Evolutionary conservation across 192 early-diverging fungal species (phyloP), one percentile per base, ranked within the genome.

Genomic region (Podila epigama): DNA sequence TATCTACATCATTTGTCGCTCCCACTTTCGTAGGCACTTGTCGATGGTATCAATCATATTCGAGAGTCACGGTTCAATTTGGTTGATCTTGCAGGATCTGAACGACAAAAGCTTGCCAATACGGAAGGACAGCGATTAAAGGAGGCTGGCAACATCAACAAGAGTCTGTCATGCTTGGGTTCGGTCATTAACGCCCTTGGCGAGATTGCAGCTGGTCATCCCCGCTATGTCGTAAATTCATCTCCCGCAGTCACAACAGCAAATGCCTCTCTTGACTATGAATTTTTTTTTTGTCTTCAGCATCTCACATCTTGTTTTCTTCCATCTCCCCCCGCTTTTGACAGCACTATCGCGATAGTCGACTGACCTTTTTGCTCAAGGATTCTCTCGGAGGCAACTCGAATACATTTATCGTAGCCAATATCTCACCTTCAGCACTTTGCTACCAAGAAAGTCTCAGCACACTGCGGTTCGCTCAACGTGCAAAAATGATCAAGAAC

Each of bases 61-160:
- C 83, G 85, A 62, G 86, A 89, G 70, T 85, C 88, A 12, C 85
- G 87, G 54, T 91, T 95, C 73, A 92, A 77, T n/a, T 55, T 77
- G 58, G 92, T 93, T n/a, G 93, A 95, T 65, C 70, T 95, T 13
- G 93, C 93, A 29, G 91, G 92, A 57, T 89, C 88, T 27, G 90
- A 92, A 71, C 87, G 90, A 34, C 89, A 90, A 53, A 88, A 90
- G 56, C 79, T 79, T 31, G 85, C 90, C 13, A 86, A 84, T 27
- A 88, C 90, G 1, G 89, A 85, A 44, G 89, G 89, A 0, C 51
- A 83, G 60, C 84, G 92, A 3, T 67, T 96, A 33, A 89, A 91
- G 55, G 94, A 96, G 56, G 94, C 93, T 5, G 86, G 89, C 22
- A 89, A 90, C 64, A 96, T 96, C 79, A 96, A 96, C 81, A 92